Evolutionary conservation across 163 green algal genomes (phyloP).

Genomic region (Scenedesmus sp.): DNA sequence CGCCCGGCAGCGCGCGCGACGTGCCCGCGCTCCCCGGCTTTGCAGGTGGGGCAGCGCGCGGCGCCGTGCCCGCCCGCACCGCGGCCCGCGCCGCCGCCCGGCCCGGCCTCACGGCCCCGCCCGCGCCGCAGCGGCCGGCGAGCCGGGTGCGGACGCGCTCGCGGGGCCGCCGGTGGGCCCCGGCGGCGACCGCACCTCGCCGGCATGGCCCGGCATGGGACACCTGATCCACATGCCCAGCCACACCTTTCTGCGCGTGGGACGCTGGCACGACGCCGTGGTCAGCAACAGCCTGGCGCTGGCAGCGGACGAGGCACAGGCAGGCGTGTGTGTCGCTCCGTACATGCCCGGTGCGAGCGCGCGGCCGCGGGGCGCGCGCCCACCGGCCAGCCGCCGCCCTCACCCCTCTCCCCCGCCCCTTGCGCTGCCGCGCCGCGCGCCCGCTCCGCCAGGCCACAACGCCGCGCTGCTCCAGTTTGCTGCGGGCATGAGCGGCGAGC

Average conservation of each 20-base stretch:
- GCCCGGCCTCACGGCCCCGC: too few relatives aligned
- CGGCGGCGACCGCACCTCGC: too few relatives aligned
- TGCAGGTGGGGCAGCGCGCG: too few relatives aligned
- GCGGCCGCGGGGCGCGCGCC: slow-evolving; percentile 19
- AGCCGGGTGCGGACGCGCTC: slow-evolving; percentile 56
- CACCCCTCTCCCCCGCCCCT: slow-evolving; percentile 6
- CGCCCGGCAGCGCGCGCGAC: slow-evolving; percentile 8
- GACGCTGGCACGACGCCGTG: slow-evolving; percentile 64
- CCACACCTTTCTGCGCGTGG: slow-evolving; percentile 70
- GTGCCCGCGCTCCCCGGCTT: background rate
- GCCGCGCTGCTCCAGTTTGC: slow-evolving; percentile 62
- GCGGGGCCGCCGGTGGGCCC: too few relatives aligned
- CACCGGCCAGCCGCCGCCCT: background rate
- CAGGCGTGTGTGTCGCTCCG: slow-evolving; percentile 25
- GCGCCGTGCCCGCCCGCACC: too few relatives aligned
- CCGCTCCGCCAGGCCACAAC: slow-evolving; percentile 77
- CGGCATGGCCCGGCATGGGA: slow-evolving; percentile 41
- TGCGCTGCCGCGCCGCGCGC: slow-evolving; percentile 1
- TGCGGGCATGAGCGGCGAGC: slow-evolving; percentile 57
- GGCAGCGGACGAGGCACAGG: slow-evolving; percentile 46
- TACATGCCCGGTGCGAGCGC: slow-evolving; percentile 65
- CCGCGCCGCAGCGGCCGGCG: slow-evolving; percentile 43
- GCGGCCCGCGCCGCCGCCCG: background rate
- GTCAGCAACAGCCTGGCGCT: slow-evolving; percentile 53
- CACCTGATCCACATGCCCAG: slow-evolving; percentile 83